Base-by-base conservation (phyloP, 2,329 filamentous ascomycete genomes). In the Colletotrichum lindemuthianum region DNA sequence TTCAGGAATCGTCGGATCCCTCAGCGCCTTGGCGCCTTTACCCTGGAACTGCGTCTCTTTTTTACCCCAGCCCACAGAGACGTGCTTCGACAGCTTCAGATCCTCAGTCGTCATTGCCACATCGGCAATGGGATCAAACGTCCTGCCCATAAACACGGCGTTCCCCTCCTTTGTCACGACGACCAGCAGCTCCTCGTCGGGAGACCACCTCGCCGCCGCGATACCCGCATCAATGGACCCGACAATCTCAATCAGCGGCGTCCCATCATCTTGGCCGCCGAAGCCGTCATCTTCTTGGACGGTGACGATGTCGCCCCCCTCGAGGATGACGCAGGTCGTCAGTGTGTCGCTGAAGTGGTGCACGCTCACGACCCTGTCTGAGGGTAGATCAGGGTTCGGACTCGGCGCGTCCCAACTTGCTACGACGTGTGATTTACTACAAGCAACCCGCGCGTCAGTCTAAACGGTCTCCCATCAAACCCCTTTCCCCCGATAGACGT, bases 31-130 rank as follows among this genome's bases (percentile, higher is more conserved):
- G 61, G 94, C 95, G 67, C 94, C 88, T 72, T 92, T 93, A 54
- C 96, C 96, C 73, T 97, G 92, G 76, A 99, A 99, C 76, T 99
- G 96, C 0, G 96, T 99, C 78, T 99, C 96, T 74, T 92, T 93
- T 81, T 98, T 98, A 65, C 96, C 96, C 96, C 96, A 99, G 53
- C 96, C 96, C 24, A 99, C 95, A 16, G 93, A 96, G 61, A 97
- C 96, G 81, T 97, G 94, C 75, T 90, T 96, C 33, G 91, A 98
- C n/a, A 88, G 87, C 70, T 91, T 91, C 68, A 97, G 85, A 77
- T 97, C 95, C 48, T 94, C 92, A 0, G 82, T 75, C 0, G 86
- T 87, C 76, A 98, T 88, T 39, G 84, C 81, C 56, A 92, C 84
- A 76, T 94, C 91, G 39, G 91, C 87, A 45, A 97, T 88, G 61